Evolutionary conservation across 108 stramenopile species (phyloP).

Genomic region (Licmophora abbreviata): DNA sequence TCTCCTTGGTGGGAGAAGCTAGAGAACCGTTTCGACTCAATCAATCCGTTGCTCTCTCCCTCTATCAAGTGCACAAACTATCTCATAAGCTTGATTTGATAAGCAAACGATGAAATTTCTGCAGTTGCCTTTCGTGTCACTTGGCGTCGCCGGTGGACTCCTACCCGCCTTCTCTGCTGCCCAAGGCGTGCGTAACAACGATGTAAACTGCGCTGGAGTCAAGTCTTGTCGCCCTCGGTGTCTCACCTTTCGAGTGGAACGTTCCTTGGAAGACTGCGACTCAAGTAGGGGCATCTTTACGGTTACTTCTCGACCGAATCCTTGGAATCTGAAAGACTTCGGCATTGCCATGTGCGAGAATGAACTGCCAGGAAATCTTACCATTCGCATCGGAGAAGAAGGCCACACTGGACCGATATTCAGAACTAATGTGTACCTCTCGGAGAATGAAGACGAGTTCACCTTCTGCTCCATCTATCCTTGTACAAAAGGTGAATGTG

Average conservation of each 20-base stretch:
- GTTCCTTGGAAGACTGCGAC: background rate
- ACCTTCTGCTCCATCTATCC: constrained; percentile 5
- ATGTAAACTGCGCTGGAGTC: constrained; percentile 3
- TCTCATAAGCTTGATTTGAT: too few relatives aligned
- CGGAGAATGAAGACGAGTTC: background rate
- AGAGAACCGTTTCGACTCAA: too few relatives aligned
- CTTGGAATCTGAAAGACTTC: constrained; percentile 2
- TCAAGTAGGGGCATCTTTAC: background rate
- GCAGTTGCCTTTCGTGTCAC: too few relatives aligned
- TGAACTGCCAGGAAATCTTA: constrained; percentile 1
- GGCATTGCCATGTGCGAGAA: background rate
- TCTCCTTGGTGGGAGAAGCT: too few relatives aligned
- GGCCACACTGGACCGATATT: background rate
- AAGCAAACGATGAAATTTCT: too few relatives aligned
- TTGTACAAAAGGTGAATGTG: constrained; percentile 2
- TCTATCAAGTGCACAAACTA: too few relatives aligned
- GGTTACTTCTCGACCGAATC: background rate
- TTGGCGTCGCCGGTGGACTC: too few relatives aligned
- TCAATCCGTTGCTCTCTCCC: too few relatives aligned
- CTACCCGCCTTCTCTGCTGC: too few relatives aligned
- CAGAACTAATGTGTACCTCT: background rate
- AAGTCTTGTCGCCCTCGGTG: constrained; percentile 7
- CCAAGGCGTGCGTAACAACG: background rate
- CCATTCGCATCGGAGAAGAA: constrained; percentile 1
- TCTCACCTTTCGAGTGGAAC: constrained; percentile 1